Conservation (phyloP, 176 grass and related monocot genomes). For the Alloteropsis semialata region DNA sequence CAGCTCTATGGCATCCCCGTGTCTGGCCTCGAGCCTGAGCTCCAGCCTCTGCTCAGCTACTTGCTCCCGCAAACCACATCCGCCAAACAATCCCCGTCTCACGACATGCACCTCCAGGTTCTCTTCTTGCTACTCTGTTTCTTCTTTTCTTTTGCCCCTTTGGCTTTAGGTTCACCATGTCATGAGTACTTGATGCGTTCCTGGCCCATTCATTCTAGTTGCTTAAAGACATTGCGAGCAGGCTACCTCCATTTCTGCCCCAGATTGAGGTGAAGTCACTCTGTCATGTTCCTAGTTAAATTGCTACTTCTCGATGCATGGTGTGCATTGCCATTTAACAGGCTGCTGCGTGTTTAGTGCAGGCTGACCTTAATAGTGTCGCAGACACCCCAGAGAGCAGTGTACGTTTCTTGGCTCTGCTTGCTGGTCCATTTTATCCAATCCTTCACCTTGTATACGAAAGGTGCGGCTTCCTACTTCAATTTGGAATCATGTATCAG, state of each 20-base stretch:
- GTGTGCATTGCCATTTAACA: neutral
- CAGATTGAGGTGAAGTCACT: constrained; percentile 70
- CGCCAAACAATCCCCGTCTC: constrained; percentile 67
- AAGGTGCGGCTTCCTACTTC: constrained; percentile 49
- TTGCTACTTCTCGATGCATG: constrained; percentile 8
- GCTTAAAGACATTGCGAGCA: constrained; percentile 78
- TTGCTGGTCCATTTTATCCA: constrained; percentile 92
- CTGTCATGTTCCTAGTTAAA: constrained; percentile 12
- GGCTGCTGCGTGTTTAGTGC: constrained; percentile 28
- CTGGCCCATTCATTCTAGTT: constrained; percentile 48
- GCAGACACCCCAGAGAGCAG: constrained; percentile 62
- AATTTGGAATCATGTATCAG: neutral
- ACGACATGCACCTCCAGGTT: constrained; percentile 92
- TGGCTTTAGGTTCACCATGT: neutral
- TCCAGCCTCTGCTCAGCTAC: constrained; percentile 79
- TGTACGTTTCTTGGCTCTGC: constrained; percentile 72
- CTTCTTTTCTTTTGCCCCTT: neutral
- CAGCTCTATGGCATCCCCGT: constrained; percentile 90
- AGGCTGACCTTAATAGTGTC: constrained; percentile 78
- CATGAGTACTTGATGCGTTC: constrained; percentile 32
- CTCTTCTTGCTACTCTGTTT: constrained; percentile 15
- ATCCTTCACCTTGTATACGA: constrained; percentile 83
- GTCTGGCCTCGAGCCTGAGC: constrained; percentile 85
- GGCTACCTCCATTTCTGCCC: constrained; percentile 69
- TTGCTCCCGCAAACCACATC: constrained; percentile 75